Conservation (phyloP, 768 basidiomycete genomes). For the Saitozyma sp. region DNA sequence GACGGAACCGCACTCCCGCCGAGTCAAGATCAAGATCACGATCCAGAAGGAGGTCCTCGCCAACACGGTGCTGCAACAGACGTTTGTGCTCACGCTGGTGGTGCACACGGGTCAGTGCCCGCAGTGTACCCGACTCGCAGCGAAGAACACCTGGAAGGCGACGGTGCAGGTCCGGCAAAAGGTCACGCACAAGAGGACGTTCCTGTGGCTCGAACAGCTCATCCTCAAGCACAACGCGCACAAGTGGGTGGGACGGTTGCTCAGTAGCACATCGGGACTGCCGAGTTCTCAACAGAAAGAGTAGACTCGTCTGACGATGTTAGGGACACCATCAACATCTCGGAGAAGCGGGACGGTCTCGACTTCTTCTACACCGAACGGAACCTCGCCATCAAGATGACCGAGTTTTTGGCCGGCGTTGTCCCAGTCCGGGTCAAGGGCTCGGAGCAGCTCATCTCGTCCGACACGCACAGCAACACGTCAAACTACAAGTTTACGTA, state of each 20-base stretch:
- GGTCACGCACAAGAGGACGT: conserved; percentile 95
- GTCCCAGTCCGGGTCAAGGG: conserved; percentile 89
- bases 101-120: conserved; percentile 89
- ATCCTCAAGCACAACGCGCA: conserved; percentile 95
- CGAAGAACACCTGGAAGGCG: conserved; percentile 99
- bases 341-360: conserved; percentile 89
- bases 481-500: conserved; percentile 97
- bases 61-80: conserved; percentile 92
- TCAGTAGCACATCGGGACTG: too few species aligned
- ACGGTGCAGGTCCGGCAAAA: conserved; percentile 99
- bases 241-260: conserved; percentile 59
- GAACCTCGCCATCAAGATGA: conserved; percentile 93
- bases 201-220: conserved; percentile 93
- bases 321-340: conserved; percentile 81
- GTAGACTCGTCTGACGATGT: conserved; percentile 3
- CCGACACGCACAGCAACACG: conserved; percentile 86
- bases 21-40: conserved; percentile 86
- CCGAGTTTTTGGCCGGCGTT: conserved; percentile 83
- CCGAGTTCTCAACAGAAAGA: neutral
- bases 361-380: conserved; percentile 95
- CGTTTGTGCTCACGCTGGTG: conserved; percentile 93
- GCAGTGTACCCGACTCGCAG: conserved; percentile 87
- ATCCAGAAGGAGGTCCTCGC: conserved; percentile 99
- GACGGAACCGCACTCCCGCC: conserved; percentile 97
- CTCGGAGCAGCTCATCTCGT: conserved; percentile 90